phyloP scores from a whole-genome alignment of 495 filamentous ascomycete genomes.

The Pyronema domesticum region DNA sequence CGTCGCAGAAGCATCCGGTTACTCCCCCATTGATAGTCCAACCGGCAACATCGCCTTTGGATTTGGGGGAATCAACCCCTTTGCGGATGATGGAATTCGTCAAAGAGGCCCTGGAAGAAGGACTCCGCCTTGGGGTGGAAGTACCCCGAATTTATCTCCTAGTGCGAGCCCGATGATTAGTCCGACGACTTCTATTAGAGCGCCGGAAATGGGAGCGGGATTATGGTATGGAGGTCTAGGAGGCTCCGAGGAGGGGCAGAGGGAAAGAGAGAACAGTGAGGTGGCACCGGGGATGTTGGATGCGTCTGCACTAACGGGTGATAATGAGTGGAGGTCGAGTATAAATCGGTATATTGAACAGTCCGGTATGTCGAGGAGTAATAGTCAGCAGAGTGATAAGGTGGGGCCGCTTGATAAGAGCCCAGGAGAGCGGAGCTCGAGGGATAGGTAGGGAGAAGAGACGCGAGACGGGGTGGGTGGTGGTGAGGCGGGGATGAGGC shows the following conservation, averaged over 20 bases:
- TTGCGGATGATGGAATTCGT: slow-evolving; percentile 10
- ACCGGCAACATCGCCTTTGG: slow-evolving; percentile 6
- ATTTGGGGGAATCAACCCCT: slow-evolving; percentile 17
- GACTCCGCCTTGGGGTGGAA: slow-evolving; percentile 9
- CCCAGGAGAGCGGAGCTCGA: too few species aligned
- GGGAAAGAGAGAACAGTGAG: slow-evolving; percentile 6
- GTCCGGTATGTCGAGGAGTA: too few species aligned
- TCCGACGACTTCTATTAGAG: slow-evolving; percentile 4
- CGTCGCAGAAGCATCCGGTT: slow-evolving; percentile 8
- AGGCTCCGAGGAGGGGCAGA: neutral
- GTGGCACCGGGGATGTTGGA: slow-evolving; percentile 16
- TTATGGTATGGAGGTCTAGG: slow-evolving; percentile 1
- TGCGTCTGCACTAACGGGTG: slow-evolving; percentile 4
- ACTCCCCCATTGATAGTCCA: neutral
- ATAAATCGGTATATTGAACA: slow-evolving; percentile 18
- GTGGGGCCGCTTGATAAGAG: too few species aligned
- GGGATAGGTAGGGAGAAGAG: too few species aligned
- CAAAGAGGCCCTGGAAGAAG: slow-evolving; percentile 13
- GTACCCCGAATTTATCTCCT: slow-evolving; percentile 11
- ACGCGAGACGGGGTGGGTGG: too few species aligned
- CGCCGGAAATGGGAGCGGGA: neutral
- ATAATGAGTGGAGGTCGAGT: slow-evolving; percentile 20
- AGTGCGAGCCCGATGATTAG: slow-evolving; percentile 15
- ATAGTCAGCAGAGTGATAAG: too few species aligned
- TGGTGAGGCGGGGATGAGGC: too few species aligned